These are phyloP conservation scores for Fusarium sp. DNA, from an alignment of 2,329 filamentous ascomycete genomes.

Conservation along the genomic window DNA sequence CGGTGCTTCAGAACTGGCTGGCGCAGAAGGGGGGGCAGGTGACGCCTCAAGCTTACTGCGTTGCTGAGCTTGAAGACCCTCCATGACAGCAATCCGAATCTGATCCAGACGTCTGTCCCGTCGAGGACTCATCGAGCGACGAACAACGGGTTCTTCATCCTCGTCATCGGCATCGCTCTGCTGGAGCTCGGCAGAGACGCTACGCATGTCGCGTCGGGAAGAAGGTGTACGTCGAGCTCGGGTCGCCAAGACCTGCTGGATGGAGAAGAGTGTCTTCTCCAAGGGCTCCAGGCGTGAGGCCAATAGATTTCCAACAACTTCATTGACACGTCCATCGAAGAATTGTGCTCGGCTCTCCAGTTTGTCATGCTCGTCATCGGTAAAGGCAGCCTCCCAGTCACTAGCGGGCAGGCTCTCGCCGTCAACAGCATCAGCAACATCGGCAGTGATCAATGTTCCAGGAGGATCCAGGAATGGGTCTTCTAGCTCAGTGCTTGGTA, in stretches of 20 bases:
- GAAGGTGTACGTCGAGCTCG: conserved; percentile 66
- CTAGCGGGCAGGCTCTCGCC: conserved; percentile 73
- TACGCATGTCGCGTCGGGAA: conserved; percentile 68
- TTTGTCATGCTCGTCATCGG: conserved; percentile 84
- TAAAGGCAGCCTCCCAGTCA: conserved; percentile 91
- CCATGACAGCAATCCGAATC: conserved; percentile 77
- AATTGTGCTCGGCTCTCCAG: conserved; percentile 83
- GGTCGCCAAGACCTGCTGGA: conserved; percentile 74
- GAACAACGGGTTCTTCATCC: conserved; percentile 75
- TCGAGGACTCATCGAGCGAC: conserved; percentile 79
- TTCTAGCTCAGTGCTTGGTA: conserved; percentile 65
- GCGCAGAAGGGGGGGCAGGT: conserved; percentile 27
- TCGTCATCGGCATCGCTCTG: conserved; percentile 96
- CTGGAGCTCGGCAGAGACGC: conserved; percentile 73
- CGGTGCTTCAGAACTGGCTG: conserved; percentile 17
- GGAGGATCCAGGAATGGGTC: conserved; percentile 69
- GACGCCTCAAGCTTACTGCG: conserved; percentile 49
- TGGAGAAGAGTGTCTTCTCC: conserved; percentile 79
- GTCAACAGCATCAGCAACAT: conserved; percentile 58
- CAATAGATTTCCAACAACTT: conserved; percentile 81
- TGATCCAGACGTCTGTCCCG: conserved; percentile 85
- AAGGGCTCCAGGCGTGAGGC: conserved; percentile 82
- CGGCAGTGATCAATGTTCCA: conserved; percentile 58
- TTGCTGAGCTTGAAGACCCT: conserved; percentile 73
- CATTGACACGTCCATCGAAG: conserved; percentile 91